phyloP scores from a whole-genome alignment of 257 asterid genomes.

The Salvia rosmarinus region DNA sequence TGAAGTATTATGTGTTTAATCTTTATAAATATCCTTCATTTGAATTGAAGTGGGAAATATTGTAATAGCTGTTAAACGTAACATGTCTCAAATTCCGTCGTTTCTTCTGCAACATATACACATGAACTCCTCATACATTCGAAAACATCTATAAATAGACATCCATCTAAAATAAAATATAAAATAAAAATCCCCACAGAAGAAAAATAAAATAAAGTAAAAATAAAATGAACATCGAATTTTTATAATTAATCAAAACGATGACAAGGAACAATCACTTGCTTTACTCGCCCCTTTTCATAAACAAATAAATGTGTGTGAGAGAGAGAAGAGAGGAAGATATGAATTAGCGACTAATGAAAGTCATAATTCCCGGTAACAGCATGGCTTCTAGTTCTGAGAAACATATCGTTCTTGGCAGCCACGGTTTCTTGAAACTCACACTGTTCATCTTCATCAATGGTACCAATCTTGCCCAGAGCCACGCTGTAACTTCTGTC shows the following conservation, averaged over 20 bases:
- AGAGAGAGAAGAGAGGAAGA: background rate
- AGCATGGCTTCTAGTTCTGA: slow-evolving; percentile 52
- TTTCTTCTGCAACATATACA: too few relatives aligned
- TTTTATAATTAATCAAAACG: background rate
- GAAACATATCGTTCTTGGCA: slow-evolving; percentile 40
- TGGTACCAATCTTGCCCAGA: slow-evolving; percentile 55
- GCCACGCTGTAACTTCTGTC: slow-evolving; percentile 58
- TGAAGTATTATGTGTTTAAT: too few relatives aligned
- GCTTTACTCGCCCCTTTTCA: background rate
- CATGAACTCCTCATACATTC: too few relatives aligned
- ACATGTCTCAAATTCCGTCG: too few relatives aligned
- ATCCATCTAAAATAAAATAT: background rate
- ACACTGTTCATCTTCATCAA: slow-evolving; percentile 57
- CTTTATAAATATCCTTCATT: too few relatives aligned
- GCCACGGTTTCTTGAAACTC: slow-evolving; percentile 42
- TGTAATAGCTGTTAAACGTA: too few relatives aligned
- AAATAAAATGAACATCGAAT: too few relatives aligned
- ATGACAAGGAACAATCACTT: background rate
- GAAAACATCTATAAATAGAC: background rate
- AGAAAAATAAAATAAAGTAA: too few relatives aligned
- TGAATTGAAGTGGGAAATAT: too few relatives aligned
- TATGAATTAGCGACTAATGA: background rate
- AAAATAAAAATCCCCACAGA: too few relatives aligned
- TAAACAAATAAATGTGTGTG: background rate
- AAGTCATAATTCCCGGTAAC: slow-evolving; percentile 32